Conservation (phyloP, 768 basidiomycete genomes). For the Lentinula sp. region DNA sequence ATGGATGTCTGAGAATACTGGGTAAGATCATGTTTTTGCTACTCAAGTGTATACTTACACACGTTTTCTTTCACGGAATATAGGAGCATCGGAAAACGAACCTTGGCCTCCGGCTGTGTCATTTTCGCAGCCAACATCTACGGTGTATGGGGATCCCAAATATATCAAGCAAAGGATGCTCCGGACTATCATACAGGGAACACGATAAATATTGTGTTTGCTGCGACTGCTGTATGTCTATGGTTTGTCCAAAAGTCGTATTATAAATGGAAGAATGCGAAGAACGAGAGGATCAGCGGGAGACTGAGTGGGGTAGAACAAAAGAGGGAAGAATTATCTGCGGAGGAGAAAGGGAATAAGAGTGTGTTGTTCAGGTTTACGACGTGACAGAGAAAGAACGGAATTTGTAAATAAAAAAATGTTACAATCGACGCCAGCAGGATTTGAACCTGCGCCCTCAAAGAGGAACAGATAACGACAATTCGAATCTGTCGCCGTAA, state of each 20-base stretch:
- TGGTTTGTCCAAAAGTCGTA: conserved; percentile 14
- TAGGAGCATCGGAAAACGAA: conserved; percentile 27
- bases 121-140: conserved; percentile 24
- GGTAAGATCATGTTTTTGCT: conserved; percentile 10
- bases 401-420: too few relatives aligned
- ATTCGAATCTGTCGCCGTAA: not conserved
- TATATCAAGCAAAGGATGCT: conserved; percentile 31
- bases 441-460: not conserved
- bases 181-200: conserved; percentile 14
- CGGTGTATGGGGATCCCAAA: conserved; percentile 24
- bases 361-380: conserved; percentile 28
- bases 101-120: conserved; percentile 27
- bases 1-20: conserved; percentile 35
- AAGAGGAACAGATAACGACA: not conserved
- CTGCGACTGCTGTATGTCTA: conserved; percentile 7
- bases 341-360: conserved; percentile 25
- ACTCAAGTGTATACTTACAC: not conserved
- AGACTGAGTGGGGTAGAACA: conserved; percentile 18
- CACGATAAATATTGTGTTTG: conserved; percentile 13
- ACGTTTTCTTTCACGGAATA: not conserved
- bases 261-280: conserved; percentile 9
- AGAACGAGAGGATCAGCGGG: conserved; percentile 14
- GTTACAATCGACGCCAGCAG: too few relatives aligned
- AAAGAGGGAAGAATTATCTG: conserved; percentile 17
- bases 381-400: conserved; percentile 6